Evolutionary conservation across 345 rosid species (phyloP), one percentile per base, ranked within the genome.

Genomic region (Bruguiera sexangula): DNA sequence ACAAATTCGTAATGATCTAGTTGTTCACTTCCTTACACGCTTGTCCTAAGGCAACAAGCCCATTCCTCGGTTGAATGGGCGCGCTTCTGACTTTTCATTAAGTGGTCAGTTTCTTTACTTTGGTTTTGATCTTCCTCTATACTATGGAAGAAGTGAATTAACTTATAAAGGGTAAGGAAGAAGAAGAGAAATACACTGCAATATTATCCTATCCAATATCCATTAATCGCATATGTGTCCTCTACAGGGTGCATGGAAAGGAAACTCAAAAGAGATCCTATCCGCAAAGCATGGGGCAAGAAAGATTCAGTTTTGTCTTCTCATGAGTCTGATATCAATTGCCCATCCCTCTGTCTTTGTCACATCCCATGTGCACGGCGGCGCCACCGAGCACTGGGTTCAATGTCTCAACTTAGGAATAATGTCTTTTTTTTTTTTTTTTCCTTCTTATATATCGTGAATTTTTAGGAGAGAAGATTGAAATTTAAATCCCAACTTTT

Each of bases 21-120:
- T 9, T 29, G 48, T 68, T 20, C 8, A 6, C 58, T 68, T 30
- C 24, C 32, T 26, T 16, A 8, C 50, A 34, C 13, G 67, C 52
- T 60, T 62, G 62, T 52, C 22, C 26, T 32, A 16, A 26, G 73
- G 37, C 50, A 31, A 34, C 30, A 58, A 69, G 68, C 82, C 86
- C 86, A 80, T 80, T 52, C 76, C 79, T 69, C 13, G 18, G 18
- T 62, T 58, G 77, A 29, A 74, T 76, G 82, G 81, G 76, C 66
- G 62, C 69, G 29, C n/a, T 71, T 37, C 50, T 43, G 46, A 60
- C 50, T 67, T 67, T 68, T n/a, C 48, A 43, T 8, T 66, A 74
- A 66, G 31, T 60, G 16, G 81, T 82, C 74, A 72, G 43, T 72
- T 69, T 53, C 60, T 21, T 21, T 60, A 7, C 39, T 26, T 53